Base-by-base conservation (phyloP, 2,329 filamentous ascomycete genomes). In the Sarocladium brachiariae region DNA sequence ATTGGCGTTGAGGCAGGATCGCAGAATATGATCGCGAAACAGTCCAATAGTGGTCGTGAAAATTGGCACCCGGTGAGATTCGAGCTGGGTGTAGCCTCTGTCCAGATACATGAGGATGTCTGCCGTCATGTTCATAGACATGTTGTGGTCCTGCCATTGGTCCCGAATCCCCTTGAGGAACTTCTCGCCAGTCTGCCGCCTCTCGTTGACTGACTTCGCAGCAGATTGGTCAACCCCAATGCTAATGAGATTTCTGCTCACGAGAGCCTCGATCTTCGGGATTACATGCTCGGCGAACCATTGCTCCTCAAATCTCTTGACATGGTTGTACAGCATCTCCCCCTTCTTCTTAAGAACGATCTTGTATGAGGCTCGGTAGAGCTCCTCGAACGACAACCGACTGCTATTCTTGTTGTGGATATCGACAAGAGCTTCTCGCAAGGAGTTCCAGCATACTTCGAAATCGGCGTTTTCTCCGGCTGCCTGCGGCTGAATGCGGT, bases 21-120 rank as follows among this genome's bases (percentile, higher is more conserved):
- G 80, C 8, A 99, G 74, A 39, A 99, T 87, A 58, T 90, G 77
- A 58, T 96, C 89, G 33, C 92, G 83, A 66, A 95, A 99, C 2
- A 96, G 74, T 2, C 85, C 85, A 74, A 99, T 95, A 2, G 89
- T 84, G 9, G 86, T 81, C 13, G 85, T 80, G 63, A 91, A 96
- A 50, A 96, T 93, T 0, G 87, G 86, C 0, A 89, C 84, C 5
- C 81, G 77, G 53, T 83, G 80, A 5, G 69, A 61, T 55, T 95
- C 89, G 47, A 65, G 61, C 31, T 83, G 75, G 47, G 83, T 86
- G 61, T 87, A 90, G 24, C 91, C 84, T 47, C 90, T 86, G 63
- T 99, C 92, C 75, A 99, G 89, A 63, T 96, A 96, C 90, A 97
- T 96, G 49, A 97, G 76, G 27, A 97, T 89, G 65, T 97, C 93